A percentile compares a stretch with the other conserved stretches of the same genome.
These are phyloP conservation scores for Sphaerulina populicola DNA, from an alignment of 2,329 filamentous ascomycete genomes.

Conservation along the genomic window DNA sequence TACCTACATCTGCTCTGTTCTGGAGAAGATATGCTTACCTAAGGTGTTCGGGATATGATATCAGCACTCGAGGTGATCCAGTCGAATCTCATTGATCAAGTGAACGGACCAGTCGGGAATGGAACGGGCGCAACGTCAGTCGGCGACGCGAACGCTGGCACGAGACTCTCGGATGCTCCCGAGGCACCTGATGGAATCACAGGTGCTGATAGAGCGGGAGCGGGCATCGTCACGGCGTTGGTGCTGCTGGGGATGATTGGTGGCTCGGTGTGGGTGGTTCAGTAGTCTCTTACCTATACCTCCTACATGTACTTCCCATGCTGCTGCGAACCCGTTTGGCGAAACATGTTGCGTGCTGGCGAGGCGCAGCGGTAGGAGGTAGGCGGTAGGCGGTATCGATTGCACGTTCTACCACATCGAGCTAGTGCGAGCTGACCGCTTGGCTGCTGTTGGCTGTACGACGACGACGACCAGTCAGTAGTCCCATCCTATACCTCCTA, in stretches of 20 bases:
- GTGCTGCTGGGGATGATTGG: constrained; percentile 8
- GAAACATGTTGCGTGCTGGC: background rate
- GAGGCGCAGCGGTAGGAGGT: background rate
- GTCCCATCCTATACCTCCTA: too few species aligned
- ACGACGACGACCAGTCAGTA: background rate
- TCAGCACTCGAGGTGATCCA: constrained; percentile 40
- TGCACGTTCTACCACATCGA: background rate
- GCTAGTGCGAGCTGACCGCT: background rate
- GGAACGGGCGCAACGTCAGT: constrained; percentile 34
- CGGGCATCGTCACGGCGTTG: constrained; percentile 18
- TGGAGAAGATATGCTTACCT: too few species aligned
- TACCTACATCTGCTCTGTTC: too few species aligned
- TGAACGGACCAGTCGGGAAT: constrained; percentile 37
- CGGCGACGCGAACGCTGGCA: constrained; percentile 14
- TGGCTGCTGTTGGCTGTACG: background rate
- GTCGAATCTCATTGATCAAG: constrained; percentile 32
- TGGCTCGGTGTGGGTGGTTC: constrained; percentile 7
- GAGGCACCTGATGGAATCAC: constrained; percentile 20
- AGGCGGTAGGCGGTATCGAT: too few species aligned
- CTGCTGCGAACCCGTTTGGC: background rate
- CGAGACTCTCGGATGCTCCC: constrained; percentile 1
- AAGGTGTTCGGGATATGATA: too few species aligned
- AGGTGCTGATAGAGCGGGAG: constrained; percentile 18
- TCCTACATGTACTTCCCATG: background rate
- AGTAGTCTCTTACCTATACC: background rate